These are phyloP conservation scores for Paralagenidium karlingii DNA, from an alignment of 352 stramenopile species.

Conservation along the genomic window DNA sequence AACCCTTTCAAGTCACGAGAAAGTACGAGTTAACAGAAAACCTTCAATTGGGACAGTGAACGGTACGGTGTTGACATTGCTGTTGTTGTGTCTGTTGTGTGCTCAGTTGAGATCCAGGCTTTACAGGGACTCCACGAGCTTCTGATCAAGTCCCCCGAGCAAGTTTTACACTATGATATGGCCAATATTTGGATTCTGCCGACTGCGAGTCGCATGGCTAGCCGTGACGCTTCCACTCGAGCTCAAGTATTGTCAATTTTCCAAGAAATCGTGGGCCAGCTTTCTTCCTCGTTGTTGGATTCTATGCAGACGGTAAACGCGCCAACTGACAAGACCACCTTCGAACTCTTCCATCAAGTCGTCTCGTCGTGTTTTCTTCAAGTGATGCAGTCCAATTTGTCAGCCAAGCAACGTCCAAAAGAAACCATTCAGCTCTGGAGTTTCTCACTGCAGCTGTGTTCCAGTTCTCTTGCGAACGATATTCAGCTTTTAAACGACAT, in stretches of 20 bases:
- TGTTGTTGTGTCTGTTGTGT: not conserved
- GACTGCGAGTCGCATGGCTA: slow-evolving; percentile 35
- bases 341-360: too few relatives aligned
- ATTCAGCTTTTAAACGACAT: slow-evolving; percentile 31
- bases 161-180: slow-evolving; percentile 15
- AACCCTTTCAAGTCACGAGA: slow-evolving; percentile 57
- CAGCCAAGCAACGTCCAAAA: too few relatives aligned
- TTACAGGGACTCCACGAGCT: slow-evolving; percentile 43
- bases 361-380: too few relatives aligned
- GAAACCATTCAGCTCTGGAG: too few relatives aligned
- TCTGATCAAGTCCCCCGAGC: slow-evolving; percentile 30
- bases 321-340: too few relatives aligned
- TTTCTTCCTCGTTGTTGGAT: too few relatives aligned
- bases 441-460: slow-evolving; percentile 36
- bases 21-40: too few relatives aligned
- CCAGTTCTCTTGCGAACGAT: slow-evolving; percentile 21
- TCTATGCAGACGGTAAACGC: too few relatives aligned
- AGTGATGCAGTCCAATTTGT: too few relatives aligned
- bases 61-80: too few relatives aligned
- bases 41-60: too few relatives aligned
- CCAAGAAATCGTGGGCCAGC: slow-evolving; percentile 31
- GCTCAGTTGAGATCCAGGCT: slow-evolving; percentile 39
- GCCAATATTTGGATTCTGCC: slow-evolving; percentile 26
- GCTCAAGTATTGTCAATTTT: slow-evolving; percentile 30
- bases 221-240: slow-evolving; percentile 28